Percentiles rank a stretch among this genome's conserved stretches.
These are phyloP conservation scores for Sclerotinia subarctica DNA, from an alignment of 2,329 filamentous ascomycete genomes.

Conservation along the genomic window DNA sequence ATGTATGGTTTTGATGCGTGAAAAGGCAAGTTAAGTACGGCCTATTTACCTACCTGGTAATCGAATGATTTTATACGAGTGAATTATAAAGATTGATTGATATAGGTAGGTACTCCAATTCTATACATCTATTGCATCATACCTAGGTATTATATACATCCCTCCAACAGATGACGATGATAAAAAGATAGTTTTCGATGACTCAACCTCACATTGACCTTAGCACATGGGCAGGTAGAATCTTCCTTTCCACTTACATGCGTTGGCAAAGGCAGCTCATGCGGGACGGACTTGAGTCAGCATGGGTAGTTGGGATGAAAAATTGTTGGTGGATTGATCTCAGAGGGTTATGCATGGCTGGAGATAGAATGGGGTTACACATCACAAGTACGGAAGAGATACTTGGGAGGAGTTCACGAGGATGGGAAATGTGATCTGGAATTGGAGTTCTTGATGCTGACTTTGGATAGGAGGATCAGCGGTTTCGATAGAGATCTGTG, in stretches of 20 bases:
- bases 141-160: no score
- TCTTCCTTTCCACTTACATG: background rate
- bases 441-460: background rate
- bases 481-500: background rate
- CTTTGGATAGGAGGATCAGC: background rate
- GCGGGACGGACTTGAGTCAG: conserved; percentile 13
- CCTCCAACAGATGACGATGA: background rate
- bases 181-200: background rate
- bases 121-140: no score
- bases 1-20: no score
- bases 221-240: no score
- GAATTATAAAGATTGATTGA: no score
- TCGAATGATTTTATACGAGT: background rate
- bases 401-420: background rate
- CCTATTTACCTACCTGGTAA: background rate
- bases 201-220: no score
- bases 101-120: no score
- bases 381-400: background rate
- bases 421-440: background rate
- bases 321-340: background rate
- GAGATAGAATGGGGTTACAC: background rate
- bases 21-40: no score
- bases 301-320: background rate
- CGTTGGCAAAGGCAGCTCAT: background rate
- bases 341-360: background rate